Evolutionary conservation across 768 basidiomycete species (phyloP).

Genomic region (Lentinula guzmanii): DNA sequence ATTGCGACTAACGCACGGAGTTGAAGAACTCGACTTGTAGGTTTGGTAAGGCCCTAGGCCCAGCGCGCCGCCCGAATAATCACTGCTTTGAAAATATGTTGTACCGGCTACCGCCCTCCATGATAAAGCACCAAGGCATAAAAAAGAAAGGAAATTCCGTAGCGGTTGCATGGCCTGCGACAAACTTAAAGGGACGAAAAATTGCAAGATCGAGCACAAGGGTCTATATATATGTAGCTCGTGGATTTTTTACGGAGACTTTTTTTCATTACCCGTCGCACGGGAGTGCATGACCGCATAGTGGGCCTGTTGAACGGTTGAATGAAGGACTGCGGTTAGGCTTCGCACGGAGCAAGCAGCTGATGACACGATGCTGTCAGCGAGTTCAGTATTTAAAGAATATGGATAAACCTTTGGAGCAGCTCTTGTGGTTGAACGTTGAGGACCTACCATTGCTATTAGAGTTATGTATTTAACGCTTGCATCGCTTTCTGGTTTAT

Average conservation of each 20-base stretch:
- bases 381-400: too few species aligned
- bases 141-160: neutral
- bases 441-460: too few species aligned
- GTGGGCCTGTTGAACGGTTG: neutral
- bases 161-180: neutral
- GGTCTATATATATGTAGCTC: neutral
- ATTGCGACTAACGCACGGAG: neutral
- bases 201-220: neutral
- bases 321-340: neutral
- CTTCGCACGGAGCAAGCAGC: too few species aligned
- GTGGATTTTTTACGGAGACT: neutral
- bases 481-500: too few species aligned
- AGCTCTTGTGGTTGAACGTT: too few species aligned
- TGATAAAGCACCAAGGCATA: neutral
- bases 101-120: neutral
- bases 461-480: too few species aligned
- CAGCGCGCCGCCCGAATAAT: slow-evolving; percentile 1
- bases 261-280: neutral
- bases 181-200: neutral
- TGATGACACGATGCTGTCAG: too few species aligned
- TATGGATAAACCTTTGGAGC: too few species aligned
- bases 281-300: neutral
- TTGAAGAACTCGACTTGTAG: slow-evolving; percentile 1
- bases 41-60: slow-evolving; percentile 1
- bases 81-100: neutral